phyloP scores from a whole-genome alignment of 805 yeast genomes.

The Lipomyces sp. region DNA sequence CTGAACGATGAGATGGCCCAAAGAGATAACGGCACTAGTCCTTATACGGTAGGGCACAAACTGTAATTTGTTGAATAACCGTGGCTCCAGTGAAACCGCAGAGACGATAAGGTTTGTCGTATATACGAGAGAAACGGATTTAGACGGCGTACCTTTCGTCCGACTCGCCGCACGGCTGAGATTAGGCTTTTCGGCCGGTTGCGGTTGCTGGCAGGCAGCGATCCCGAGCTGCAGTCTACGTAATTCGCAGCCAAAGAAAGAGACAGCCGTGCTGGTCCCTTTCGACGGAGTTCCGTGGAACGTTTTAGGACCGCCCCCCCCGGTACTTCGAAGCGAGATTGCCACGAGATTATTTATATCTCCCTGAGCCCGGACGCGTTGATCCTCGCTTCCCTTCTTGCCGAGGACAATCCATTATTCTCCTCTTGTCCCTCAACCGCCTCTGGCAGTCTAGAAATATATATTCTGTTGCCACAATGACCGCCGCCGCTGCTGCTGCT shows the following conservation, averaged over 20 bases:
- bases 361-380: neutral
- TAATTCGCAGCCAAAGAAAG: neutral
- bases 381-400: neutral
- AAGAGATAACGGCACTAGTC: no score
- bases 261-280: no score
- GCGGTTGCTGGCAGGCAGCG: neutral
- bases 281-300: neutral
- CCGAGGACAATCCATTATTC: neutral
- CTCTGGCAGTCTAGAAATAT: no score
- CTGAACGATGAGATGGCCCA: no score
- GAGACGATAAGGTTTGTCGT: neutral
- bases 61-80: neutral
- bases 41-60: neutral
- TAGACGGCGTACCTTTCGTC: constrained; percentile 2
- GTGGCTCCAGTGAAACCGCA: neutral
- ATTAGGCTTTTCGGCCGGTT: neutral
- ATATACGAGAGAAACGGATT: neutral
- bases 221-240: constrained; percentile 1
- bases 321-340: neutral
- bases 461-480: neutral
- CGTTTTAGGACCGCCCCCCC: neutral
- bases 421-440: no score
- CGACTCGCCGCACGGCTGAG: constrained; percentile 4
- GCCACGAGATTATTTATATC: neutral
- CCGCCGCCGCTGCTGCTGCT: neutral